These are phyloP conservation scores for Abrus pulchellus DNA, from an alignment of 306 rosid genomes.

Conservation along the genomic window DNA sequence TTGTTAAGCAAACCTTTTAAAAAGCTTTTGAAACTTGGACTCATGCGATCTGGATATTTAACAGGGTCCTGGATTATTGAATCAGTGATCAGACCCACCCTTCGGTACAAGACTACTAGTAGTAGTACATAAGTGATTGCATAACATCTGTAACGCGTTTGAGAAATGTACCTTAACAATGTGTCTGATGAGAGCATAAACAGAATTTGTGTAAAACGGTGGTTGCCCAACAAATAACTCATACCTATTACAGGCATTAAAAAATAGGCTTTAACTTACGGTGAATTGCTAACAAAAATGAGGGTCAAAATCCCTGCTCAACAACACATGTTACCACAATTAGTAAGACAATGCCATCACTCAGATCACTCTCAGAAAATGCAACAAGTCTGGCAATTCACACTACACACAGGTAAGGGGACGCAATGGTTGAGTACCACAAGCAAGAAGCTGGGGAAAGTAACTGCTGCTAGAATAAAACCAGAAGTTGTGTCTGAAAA, in stretches of 20 bases:
- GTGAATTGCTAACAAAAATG: conserved; percentile 38
- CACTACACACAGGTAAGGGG: conserved; percentile 1
- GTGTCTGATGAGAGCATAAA: conserved; percentile 92
- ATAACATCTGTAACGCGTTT: conserved; percentile 7
- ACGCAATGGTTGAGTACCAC: conserved; percentile 25
- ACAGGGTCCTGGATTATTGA: conserved; percentile 85
- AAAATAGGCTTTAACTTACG: conserved; percentile 47
- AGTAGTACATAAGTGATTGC: conserved; percentile 8
- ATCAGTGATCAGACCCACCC: conserved; percentile 44
- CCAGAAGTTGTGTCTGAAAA: conserved; percentile 9
- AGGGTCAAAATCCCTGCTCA: conserved; percentile 13
- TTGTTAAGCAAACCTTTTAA: conserved; percentile 92
- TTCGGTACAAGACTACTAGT: neutral
- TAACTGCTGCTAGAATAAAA: conserved; percentile 17
- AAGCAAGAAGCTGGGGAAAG: conserved; percentile 40
- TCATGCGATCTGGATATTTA: conserved; percentile 95
- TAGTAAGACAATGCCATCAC: conserved; percentile 38
- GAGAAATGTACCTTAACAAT: conserved; percentile 84
- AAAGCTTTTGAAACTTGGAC: conserved; percentile 83
- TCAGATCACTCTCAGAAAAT: conserved; percentile 25
- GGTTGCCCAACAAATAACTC: conserved; percentile 99
- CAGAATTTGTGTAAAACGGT: conserved; percentile 97
- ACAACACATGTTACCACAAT: conserved; percentile 35
- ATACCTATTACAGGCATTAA: conserved; percentile 68
- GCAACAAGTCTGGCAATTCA: conserved; percentile 22